Evolutionary conservation across 202 grass and related monocot genomes (phyloP).

Genomic region (Schoenoplectus triqueter): DNA sequence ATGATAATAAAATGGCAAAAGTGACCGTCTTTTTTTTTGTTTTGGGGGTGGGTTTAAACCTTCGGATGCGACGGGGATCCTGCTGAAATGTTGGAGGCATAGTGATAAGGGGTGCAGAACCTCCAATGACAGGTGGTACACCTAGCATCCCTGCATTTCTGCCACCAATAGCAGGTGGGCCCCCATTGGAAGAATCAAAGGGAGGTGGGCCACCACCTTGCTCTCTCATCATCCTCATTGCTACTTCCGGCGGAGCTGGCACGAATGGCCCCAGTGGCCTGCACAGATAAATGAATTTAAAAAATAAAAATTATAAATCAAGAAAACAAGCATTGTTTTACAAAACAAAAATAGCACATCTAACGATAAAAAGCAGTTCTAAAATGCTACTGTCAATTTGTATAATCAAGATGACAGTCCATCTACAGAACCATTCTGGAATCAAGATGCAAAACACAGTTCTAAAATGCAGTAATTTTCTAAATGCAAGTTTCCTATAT

Average conservation of each 20-base stretch:
- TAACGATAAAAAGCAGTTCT: too few species aligned
- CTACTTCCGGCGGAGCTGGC: constrained; percentile 96
- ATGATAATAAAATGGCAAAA: too few species aligned
- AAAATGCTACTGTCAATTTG: not conserved
- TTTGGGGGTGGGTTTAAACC: constrained; percentile 41
- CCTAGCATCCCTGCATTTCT: constrained; percentile 64
- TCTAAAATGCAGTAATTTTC: not conserved
- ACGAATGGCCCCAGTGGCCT: constrained; percentile 97
- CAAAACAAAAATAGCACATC: not conserved
- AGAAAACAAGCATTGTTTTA: too few species aligned
- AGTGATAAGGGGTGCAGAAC: constrained; percentile 72
- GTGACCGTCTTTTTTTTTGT: too few species aligned
- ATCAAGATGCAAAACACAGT: not conserved
- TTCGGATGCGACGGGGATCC: constrained; percentile 85
- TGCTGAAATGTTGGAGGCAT: constrained; percentile 84
- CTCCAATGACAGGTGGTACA: constrained; percentile 33
- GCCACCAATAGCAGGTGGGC: constrained; percentile 49
- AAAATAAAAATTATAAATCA: constrained; percentile 31
- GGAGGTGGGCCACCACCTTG: constrained; percentile 58
- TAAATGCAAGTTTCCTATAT: not conserved
- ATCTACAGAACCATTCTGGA: not conserved
- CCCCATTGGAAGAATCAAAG: constrained; percentile 71
- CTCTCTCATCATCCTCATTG: constrained; percentile 97
- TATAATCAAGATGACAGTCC: not conserved
- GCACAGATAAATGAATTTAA: not conserved